Evolutionary conservation across 495 filamentous ascomycete species (phyloP).

Genomic region (Podospora pseudoanserina): DNA sequence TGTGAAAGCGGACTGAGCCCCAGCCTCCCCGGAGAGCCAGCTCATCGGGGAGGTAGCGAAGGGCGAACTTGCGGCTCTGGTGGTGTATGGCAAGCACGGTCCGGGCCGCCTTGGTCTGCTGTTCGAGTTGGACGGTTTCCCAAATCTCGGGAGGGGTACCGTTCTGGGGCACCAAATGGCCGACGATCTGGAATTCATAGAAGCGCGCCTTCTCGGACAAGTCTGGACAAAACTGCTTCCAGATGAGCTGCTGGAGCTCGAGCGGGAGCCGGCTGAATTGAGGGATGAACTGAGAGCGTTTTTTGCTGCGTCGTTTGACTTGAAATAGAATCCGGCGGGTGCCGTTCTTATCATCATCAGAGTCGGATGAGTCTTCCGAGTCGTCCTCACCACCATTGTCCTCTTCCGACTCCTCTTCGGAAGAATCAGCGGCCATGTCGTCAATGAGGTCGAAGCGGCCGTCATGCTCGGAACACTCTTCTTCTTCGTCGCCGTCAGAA

Average conservation of each 20-base stretch:
- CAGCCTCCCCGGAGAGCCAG: constrained; percentile 21
- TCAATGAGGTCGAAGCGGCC: constrained; percentile 12
- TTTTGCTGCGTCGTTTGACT: not conserved
- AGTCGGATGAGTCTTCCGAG: constrained; percentile 13
- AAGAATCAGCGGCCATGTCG: constrained; percentile 11
- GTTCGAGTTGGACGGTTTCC: constrained; percentile 17
- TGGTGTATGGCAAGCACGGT: constrained; percentile 30
- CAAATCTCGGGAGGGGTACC: constrained; percentile 5
- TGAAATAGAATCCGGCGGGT: no score
- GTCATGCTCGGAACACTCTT: constrained; percentile 15
- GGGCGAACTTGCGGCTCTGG: constrained; percentile 36
- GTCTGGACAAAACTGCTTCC: constrained; percentile 40
- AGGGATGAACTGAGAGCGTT: constrained; percentile 26
- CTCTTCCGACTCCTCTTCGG: constrained; percentile 8
- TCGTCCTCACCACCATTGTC: constrained; percentile 7
- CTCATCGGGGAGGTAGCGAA: constrained; percentile 33
- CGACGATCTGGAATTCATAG: not conserved
- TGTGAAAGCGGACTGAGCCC: constrained; percentile 30
- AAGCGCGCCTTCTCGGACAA: constrained; percentile 24
- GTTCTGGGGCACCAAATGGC: not conserved
- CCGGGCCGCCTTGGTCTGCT: constrained; percentile 32
- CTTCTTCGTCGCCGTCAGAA: constrained; percentile 3
- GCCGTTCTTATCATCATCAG: not conserved
- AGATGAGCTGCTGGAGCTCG: constrained; percentile 40
- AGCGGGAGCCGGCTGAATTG: constrained; percentile 38